Evolutionary conservation across 2,329 filamentous ascomycete species (phyloP), one percentile per base, ranked within the genome.

Genomic region (Nemania serpens): DNA sequence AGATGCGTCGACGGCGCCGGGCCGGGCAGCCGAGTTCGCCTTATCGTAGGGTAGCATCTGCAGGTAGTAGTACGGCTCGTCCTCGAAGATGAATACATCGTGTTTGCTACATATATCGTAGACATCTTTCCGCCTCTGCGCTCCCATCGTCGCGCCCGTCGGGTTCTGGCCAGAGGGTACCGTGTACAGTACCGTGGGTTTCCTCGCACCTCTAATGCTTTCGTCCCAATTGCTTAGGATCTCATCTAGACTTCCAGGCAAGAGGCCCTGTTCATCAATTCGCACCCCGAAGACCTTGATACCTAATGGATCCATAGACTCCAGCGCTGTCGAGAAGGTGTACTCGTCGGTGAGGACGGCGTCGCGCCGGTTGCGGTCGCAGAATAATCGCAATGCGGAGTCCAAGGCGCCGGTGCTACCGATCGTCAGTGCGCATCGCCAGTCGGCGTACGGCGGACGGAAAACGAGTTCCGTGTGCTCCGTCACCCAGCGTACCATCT

Each of bases 381-480:
- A 89, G 65, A 99, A 87, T 83, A 97, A 90, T 55, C 95, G 87
- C 46, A 96, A 79, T 1, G 90, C 83, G 76, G 94, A 89, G 71
- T 98, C 95, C 66, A 96, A 84, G 0, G 91, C 89, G 22, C 87
- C 91, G 0, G 95, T 98, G 76, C 88, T 95, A 55, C 94, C 95
- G 42, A 94, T 85, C 2, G 88, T 93, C 79, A 97, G 82, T 56
- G 88, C 88, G 70, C 91, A 91, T 66, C 86, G 83, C 95, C 95
- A 99, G 78, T 99, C 93, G 17, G 88, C 84, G 74, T 98, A 98
- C 0, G 91, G 91, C 15, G 94, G 93, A 63, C 86, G 83, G 75
- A 92, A 91, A 15, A 97, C 87, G 58, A 98, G 86, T 77, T 99
- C 94, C 0, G 93, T 96, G 77, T 98, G 95, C 79, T 99, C 95